Evolutionary conservation across 768 basidiomycete genomes (phyloP).

Genomic region (Auricularia cornea): DNA sequence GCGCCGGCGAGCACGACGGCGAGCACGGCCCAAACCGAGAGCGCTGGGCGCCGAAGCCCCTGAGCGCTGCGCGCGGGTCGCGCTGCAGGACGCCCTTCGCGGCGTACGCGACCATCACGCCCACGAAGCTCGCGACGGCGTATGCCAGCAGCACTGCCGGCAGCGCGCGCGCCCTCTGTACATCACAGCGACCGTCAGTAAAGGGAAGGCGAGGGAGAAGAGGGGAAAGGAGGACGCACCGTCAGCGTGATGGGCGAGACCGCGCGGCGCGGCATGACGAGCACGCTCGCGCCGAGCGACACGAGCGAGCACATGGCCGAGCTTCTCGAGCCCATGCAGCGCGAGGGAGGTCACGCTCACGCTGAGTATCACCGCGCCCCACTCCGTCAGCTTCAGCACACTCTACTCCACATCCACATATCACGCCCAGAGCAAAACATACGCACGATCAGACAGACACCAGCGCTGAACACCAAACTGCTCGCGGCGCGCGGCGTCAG

Average conservation of each 20-base stretch:
- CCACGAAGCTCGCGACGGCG: constrained; percentile 58
- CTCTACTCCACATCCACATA: neutral
- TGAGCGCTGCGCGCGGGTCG: constrained; percentile 26
- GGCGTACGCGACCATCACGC: constrained; percentile 57
- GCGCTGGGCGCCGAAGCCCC: constrained; percentile 49
- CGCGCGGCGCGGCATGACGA: constrained; percentile 65
- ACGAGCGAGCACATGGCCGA: constrained; percentile 59
- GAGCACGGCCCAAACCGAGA: constrained; percentile 56
- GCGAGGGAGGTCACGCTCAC: constrained; percentile 76
- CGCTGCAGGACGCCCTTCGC: constrained; percentile 43
- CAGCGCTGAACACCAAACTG: constrained; percentile 50
- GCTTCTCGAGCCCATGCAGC: constrained; percentile 60
- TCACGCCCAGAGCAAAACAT: neutral
- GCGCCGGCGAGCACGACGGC: constrained; percentile 33
- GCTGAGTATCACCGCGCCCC: constrained; percentile 77
- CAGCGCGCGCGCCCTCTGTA: constrained; percentile 28
- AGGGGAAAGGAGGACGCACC: constrained; percentile 38
- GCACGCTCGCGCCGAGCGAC: constrained; percentile 59
- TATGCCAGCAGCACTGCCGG: constrained; percentile 70
- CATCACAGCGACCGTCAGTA: too few relatives aligned
- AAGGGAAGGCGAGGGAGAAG: constrained; percentile 50
- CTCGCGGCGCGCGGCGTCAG: too few relatives aligned
- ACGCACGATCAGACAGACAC: constrained; percentile 56
- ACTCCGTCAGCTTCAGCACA: constrained; percentile 2
- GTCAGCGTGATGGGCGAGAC: constrained; percentile 1